These are phyloP conservation scores for Auricularia sp. DNA, from an alignment of 768 basidiomycete species.

Conservation along the genomic window DNA sequence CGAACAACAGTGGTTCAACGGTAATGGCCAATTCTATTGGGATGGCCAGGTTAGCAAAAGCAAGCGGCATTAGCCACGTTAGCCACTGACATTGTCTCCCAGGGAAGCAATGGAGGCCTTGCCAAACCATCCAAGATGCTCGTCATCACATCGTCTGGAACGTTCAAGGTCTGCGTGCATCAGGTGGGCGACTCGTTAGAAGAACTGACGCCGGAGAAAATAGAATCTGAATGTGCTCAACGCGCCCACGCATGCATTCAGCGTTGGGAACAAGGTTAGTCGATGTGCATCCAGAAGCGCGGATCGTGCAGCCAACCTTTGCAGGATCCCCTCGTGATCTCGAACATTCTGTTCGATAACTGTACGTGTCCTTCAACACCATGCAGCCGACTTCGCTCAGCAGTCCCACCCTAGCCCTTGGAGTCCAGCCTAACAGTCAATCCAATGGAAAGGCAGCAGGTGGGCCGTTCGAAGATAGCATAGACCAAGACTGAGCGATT, in stretches of 20 bases:
- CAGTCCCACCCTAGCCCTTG: constrained; percentile 31
- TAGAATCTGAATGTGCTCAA: constrained; percentile 31
- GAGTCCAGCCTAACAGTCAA: constrained; percentile 39
- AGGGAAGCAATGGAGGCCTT: constrained; percentile 14
- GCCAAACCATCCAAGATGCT: constrained; percentile 14
- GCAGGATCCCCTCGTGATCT: constrained; percentile 28
- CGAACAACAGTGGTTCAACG: constrained; percentile 24
- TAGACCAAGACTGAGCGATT: neutral
- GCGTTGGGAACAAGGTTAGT: constrained; percentile 16
- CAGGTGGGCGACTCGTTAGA: neutral
- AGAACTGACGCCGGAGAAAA: neutral
- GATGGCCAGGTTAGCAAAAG: constrained; percentile 12
- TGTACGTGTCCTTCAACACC: constrained; percentile 24
- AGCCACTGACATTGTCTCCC: constrained; percentile 7
- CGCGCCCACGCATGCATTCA: constrained; percentile 27
- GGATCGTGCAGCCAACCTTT: neutral
- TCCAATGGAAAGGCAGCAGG: constrained; percentile 43
- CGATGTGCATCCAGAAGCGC: neutral
- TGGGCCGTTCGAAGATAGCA: neutral
- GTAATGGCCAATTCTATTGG: constrained; percentile 36
- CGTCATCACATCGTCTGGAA: constrained; percentile 29
- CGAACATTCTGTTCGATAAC: constrained; percentile 41
- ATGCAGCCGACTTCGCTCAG: neutral
- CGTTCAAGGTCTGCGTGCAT: constrained; percentile 20
- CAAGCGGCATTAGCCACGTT: neutral